Percentiles rank a stretch among this genome's conserved stretches.
Conservation (phyloP, 2,329 filamentous ascomycete species). For the Pseudogymnoascus sp. region DNA sequence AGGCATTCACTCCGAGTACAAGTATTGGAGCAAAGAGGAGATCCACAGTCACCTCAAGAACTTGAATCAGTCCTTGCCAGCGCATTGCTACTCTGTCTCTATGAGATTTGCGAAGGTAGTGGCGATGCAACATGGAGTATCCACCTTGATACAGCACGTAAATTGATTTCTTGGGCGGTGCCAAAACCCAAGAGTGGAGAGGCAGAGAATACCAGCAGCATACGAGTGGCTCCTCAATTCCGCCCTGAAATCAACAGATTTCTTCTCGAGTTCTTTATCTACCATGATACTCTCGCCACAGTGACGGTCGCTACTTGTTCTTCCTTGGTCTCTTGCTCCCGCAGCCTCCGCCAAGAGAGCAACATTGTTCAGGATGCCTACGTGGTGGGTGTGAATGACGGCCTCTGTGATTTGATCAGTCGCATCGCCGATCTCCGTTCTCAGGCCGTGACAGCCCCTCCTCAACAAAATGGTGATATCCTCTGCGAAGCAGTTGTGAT, state of each 20-base stretch:
- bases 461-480: slow-evolving; percentile 5
- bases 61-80: slow-evolving; percentile 13
- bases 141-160: slow-evolving; percentile 15
- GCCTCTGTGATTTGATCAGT: slow-evolving; percentile 15
- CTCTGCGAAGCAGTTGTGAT: slow-evolving; percentile 13
- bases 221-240: slow-evolving; percentile 4
- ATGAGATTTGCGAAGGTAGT: slow-evolving; percentile 18
- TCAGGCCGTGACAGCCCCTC: slow-evolving; percentile 4
- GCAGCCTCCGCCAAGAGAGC: background rate
- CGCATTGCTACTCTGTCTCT: slow-evolving; percentile 17
- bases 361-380: slow-evolving; percentile 7
- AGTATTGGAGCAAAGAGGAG: background rate
- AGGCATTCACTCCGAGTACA: slow-evolving; percentile 12
- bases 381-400: slow-evolving; percentile 15
- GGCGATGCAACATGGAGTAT: slow-evolving; percentile 11
- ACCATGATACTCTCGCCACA: slow-evolving; percentile 17
- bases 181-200: no score
- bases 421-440: slow-evolving; percentile 16
- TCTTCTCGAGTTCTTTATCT: slow-evolving; percentile 19
- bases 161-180: slow-evolving; percentile 7
- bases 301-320: slow-evolving; percentile 13
- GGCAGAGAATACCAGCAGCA: background rate
- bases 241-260: slow-evolving; percentile 16
- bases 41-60: no score
- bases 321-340: background rate